Base-by-base conservation (phyloP, 164 flowering plant species). In the Protea cynaroides region DNA sequence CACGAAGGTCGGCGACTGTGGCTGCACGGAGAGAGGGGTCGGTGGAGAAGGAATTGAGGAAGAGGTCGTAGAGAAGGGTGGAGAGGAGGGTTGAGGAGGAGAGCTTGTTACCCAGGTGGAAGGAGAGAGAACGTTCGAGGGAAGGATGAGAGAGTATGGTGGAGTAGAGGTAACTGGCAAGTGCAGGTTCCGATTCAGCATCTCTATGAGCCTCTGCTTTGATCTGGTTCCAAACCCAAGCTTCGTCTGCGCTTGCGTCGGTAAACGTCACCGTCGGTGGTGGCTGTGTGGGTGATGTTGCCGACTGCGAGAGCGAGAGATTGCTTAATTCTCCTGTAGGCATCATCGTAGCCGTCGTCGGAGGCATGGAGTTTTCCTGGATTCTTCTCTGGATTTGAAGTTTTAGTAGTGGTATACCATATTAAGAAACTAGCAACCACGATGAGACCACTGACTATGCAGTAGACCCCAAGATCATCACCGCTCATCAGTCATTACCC, bases 61-160 rank as follows among this genome's bases (percentile, higher is more conserved):
- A 90, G 65, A 90, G 85, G 58, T 88, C 97, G 65, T 86, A 88
- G 64, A 90, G 87, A 2, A 90, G 81, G 10, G 97, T 88, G 40
- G 94, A 84, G 56, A 90, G 84, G n/a, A 90, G 85, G 8, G 92
- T 88, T 52, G 97, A 83, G 58, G 87, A 88, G 75, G 86, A 84
- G 53, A 90, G 90, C 82, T 82, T 86, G 81, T 90, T 90, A 6
- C 94, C 94, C 0, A 88, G 70, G 65, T 88, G 92, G 71, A 90
- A 90, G 40, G 94, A 79, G 34, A 84, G 75, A 14, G 89, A 81
- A 1, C 90, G 76, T 52, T 69, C 82, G 1, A 88, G 74, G 21
- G 94, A 83, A n/a, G 92, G 70, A 75, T 90, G 97, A 22, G 90
- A 83, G 62, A 90, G 81, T 50, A 90, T 84, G 11, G 94, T 90